Conservation (phyloP, 225 moss, liverwort and hornwort species). For the Thuidium tamariscinum region DNA sequence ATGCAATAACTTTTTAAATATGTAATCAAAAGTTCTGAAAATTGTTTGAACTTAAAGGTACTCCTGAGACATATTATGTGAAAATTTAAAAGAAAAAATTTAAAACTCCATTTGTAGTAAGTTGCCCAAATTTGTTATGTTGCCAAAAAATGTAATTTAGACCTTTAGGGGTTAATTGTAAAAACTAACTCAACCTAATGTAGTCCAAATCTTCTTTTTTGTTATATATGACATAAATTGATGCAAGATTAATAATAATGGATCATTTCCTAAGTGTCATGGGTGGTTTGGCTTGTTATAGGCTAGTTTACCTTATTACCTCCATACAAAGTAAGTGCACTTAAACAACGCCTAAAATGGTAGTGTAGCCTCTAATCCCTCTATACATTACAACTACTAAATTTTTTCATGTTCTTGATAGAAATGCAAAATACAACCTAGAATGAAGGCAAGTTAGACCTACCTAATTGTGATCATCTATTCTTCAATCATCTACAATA, state of each 20-base stretch:
- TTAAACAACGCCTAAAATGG: rapidly evolving
- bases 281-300: rapidly evolving
- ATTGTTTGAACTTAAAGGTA: too few species aligned
- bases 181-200: neutral
- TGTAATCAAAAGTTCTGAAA: too few species aligned
- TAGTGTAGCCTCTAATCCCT: neutral
- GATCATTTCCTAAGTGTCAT: rapidly evolving
- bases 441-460: neutral
- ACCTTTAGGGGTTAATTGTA: neutral
- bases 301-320: neutral
- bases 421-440: rapidly evolving
- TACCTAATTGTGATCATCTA: neutral
- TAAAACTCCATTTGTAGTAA: too few species aligned
- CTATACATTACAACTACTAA: neutral
- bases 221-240: too few species aligned
- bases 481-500: neutral
- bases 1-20: too few species aligned
- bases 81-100: too few species aligned
- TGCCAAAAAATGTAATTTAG: too few species aligned
- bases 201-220: neutral
- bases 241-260: neutral
- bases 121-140: too few species aligned
- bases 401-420: rapidly evolving
- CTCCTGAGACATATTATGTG: too few species aligned
- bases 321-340: neutral